Evolutionary conservation across 345 rosid species (phyloP).

Genomic region (Euclidium syriacum): DNA sequence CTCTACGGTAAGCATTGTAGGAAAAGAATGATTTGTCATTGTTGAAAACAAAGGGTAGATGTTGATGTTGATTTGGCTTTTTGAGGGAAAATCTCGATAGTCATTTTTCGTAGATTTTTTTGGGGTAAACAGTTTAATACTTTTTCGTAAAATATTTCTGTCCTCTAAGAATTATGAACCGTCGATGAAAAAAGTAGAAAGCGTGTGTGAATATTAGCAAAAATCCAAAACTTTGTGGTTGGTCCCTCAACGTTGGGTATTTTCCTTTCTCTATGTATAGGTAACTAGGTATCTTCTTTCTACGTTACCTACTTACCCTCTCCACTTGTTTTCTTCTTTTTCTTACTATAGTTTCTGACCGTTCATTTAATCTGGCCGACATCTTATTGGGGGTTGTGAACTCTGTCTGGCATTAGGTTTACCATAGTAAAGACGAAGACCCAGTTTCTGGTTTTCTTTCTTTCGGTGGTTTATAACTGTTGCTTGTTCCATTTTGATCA

Average conservation of each 20-base stretch:
- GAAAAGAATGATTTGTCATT: slow-evolving; percentile 3
- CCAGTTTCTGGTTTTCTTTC: too few relatives aligned
- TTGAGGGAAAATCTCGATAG: slow-evolving; percentile 4
- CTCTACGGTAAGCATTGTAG: neutral
- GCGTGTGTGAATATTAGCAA: slow-evolving; percentile 27
- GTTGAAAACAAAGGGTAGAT: neutral
- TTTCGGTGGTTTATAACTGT: too few relatives aligned
- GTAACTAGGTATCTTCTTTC: slow-evolving; percentile 19
- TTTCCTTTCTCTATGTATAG: slow-evolving; percentile 6
- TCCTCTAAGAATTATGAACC: slow-evolving; percentile 21
- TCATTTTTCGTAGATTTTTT: slow-evolving; percentile 1
- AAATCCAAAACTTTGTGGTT: slow-evolving; percentile 17
- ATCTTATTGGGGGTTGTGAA: too few relatives aligned
- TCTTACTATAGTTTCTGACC: too few relatives aligned
- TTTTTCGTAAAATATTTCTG: neutral
- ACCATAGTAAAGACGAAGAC: too few relatives aligned
- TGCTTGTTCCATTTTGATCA: too few relatives aligned
- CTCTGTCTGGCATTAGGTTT: too few relatives aligned
- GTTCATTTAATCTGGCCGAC: too few relatives aligned
- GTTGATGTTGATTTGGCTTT: slow-evolving; percentile 9
- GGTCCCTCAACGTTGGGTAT: neutral
- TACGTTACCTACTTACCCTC: slow-evolving; percentile 19
- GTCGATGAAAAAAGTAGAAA: slow-evolving; percentile 13
- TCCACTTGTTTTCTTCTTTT: neutral
- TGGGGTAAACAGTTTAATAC: neutral